Evolutionary conservation across 352 stramenopile species (phyloP), one percentile per base, ranked within the genome.

Genomic region (Phytophthora palmivora): DNA sequence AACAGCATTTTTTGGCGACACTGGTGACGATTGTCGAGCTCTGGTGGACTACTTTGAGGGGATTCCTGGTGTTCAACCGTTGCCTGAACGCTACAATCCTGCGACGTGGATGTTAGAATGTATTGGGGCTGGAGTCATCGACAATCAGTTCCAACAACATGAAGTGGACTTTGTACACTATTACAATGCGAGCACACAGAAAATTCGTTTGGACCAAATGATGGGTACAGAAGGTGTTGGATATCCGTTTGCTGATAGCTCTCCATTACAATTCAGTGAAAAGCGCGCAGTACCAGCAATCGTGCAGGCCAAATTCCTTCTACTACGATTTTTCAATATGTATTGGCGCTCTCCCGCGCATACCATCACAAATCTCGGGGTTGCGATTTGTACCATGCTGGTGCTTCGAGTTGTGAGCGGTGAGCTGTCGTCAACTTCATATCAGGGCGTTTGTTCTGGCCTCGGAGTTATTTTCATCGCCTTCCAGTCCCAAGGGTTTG

Each of bases 31-130:
- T 12, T 61, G 50, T 3, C 37, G 26, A 11, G 43, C 51, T 0
- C 36, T 79, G 24, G 39, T 79, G 0, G 42, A 60, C 6, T 71
- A 79, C 48, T 73, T 79, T 33, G 36, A 73, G 26, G 52, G 33
- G 3, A 58, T 78, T 56, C 65, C 70, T 15, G 53, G 21, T 10
- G 47, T 58, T 12, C 42, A 50, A 11, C 55, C 49, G 24, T 28
- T 49, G 36, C 51, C 32, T 30, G 6, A 53, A 55, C 70, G 72
- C 30, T 75, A 83, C 56, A 94, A 94, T 44, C 83, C 84, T 22
- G 83, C 83, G 6, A 90, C 87, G 24, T 96, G 84, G 84, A 92
- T 96, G 79, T 67, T 96, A 9, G 71, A 80, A 16, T 67, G 42
- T 36, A 72, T 80, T 26, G 65, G 60, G 5, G 70, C 74, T 7